These are phyloP conservation scores for Blepharisma stoltei DNA, from an alignment of 73 alveolate species.

Conservation along the genomic window DNA sequence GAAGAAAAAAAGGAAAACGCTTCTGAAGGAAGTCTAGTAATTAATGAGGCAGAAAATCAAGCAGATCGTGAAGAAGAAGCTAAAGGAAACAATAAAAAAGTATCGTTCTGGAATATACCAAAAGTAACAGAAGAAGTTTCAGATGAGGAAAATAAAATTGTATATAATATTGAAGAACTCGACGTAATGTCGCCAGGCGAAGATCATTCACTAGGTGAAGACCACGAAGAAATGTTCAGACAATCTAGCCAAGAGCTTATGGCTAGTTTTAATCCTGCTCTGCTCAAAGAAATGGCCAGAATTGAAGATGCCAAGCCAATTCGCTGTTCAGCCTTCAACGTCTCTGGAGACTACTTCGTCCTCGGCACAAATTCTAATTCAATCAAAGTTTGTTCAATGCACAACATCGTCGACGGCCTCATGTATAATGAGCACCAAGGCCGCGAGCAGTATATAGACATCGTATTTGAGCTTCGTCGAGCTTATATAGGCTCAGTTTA, in stretches of 20 bases:
- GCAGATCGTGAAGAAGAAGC: not conserved
- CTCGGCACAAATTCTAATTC: conserved; percentile 93
- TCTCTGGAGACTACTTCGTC: conserved; percentile 87
- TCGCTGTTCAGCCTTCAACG: conserved; percentile 87
- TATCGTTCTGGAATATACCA: not conserved
- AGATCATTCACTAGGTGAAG: not conserved
- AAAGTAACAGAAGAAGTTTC: not conserved
- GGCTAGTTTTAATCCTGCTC: not conserved
- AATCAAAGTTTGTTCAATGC: conserved; percentile 82
- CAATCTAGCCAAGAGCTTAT: not conserved
- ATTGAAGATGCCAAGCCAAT: conserved; percentile 87
- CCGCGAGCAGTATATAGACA: not conserved
- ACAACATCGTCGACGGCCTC: conserved; percentile 53
- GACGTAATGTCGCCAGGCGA: not conserved
- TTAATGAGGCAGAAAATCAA: not conserved
- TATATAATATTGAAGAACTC: not conserved
- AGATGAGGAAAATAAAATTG: conserved; percentile 2
- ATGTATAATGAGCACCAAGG: conserved; percentile 50
- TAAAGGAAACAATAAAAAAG: conserved; percentile 12
- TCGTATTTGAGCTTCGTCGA: conserved; percentile 76
- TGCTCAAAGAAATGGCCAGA: not conserved
- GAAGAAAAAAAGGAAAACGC: too few relatives aligned
- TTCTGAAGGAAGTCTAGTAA: too few relatives aligned
- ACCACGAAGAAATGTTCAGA: not conserved
- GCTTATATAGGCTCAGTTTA: conserved; percentile 93